Evolutionary conservation across 2,329 filamentous ascomycete genomes (phyloP).

Genomic region (Claviceps spartinae): DNA sequence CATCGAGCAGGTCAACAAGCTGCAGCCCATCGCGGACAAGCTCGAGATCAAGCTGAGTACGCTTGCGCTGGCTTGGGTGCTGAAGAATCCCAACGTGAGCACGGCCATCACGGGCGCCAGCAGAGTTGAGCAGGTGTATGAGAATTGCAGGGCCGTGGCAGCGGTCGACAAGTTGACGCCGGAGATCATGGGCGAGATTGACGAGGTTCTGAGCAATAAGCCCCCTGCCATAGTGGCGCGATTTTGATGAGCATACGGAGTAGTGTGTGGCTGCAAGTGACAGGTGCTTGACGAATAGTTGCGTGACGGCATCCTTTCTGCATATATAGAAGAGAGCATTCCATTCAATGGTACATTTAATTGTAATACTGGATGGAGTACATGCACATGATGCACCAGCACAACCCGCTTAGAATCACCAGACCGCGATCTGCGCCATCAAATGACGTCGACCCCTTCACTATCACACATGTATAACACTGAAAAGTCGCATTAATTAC

Average conservation of each 20-base stretch:
- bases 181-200: conserved; percentile 46
- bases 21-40: conserved; percentile 49
- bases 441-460: not conserved
- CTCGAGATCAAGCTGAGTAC: conserved; percentile 44
- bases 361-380: no score
- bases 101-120: conserved; percentile 49
- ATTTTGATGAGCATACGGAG: conserved; percentile 11
- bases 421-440: not conserved
- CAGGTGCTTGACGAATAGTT: no score
- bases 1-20: conserved; percentile 45
- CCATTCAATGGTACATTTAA: no score
- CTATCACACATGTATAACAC: not conserved
- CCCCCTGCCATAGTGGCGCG: conserved; percentile 28
- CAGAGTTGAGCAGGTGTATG: conserved; percentile 43
- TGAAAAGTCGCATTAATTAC: not conserved
- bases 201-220: conserved; percentile 45
- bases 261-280: no score
- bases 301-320: not conserved
- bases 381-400: no score
- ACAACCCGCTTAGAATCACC: no score
- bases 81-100: conserved; percentile 48
- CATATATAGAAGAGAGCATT: not conserved
- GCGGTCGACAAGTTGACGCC: conserved; percentile 42
- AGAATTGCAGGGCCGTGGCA: conserved; percentile 41
- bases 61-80: conserved; percentile 48